Base-by-base conservation (phyloP, 148 eudicot genomes). In the Camellia japonica region DNA sequence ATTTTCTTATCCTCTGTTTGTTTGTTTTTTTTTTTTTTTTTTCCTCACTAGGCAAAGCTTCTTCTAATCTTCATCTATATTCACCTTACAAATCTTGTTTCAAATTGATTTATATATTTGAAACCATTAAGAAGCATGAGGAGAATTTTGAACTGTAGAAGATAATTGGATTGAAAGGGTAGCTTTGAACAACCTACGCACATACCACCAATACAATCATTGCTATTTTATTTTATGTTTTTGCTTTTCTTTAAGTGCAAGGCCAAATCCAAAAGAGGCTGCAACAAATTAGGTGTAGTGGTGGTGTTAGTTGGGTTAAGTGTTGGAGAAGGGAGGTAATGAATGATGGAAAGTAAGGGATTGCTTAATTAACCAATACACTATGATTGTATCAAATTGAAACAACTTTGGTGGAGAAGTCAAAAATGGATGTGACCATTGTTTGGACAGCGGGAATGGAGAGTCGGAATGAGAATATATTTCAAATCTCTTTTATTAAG, bases 291-390 rank as follows among this genome's bases (percentile, higher is more conserved):
- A 78, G 88, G 88, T 86, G 43, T 78, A 30, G 88, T 80, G 86
- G 77, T 74, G 67, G 60, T 68, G 88, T 83, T 83, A 5, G 86
- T 80, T 83, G 88, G 80, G 23, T 83, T 85, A 83, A 80, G 86
- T 86, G 82, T 69, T 68, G 84, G 75, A 78, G 68, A 86, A 83
- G 88, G 82, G 73, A 78, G 69, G 77, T 30, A 69, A 73, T 71
- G 77, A 62, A 38, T 38, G 49, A 16, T 63, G 16, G 8, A 56
- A 49, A 65, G 46, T 41, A 13, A 42, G 74, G 56, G 14, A 5
- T 80, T 72, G 83, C 83, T 71, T 80, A 46, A 67, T 19, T 80
- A 54, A 77, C 69, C 69, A 62, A 77, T 64, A 10, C 23, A 77
- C 54, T 60, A 77, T 77, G 68, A 76, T 80, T 23, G 23, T 59